Conservation (phyloP, 1,139 yeast species). For the Scheffersomyces insectosa region DNA sequence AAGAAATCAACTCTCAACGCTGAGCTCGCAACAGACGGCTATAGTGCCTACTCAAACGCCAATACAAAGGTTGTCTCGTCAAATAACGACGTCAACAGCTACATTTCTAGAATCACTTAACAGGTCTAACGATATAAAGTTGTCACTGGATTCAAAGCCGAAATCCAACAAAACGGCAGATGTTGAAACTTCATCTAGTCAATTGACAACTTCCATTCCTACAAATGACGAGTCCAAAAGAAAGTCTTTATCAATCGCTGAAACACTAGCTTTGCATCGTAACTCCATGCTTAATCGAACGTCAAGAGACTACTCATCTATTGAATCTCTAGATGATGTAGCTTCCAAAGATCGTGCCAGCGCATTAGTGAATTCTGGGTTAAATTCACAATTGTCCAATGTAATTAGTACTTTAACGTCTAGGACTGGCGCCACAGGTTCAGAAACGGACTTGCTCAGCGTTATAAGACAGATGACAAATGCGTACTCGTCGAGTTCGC, state of each 20-base stretch:
- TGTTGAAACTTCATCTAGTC: neutral
- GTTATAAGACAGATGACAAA: slow-evolving; percentile 47
- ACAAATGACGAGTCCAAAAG: slow-evolving; percentile 13
- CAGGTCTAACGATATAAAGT: slow-evolving; percentile 12
- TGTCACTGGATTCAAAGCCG: slow-evolving; percentile 5
- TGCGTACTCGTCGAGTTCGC: slow-evolving; percentile 29
- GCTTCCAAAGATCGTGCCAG: slow-evolving; percentile 9
- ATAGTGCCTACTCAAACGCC: neutral
- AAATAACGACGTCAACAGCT: slow-evolving; percentile 15
- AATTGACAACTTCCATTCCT: neutral
- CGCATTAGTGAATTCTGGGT: slow-evolving; percentile 3
- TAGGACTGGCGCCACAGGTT: slow-evolving; percentile 14
- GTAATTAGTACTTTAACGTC: slow-evolving; percentile 18
- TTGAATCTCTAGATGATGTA: slow-evolving; percentile 25
- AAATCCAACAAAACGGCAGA: neutral
- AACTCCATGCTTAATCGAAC: slow-evolving; percentile 34
- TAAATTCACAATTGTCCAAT: slow-evolving; percentile 33
- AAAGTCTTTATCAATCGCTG: slow-evolving; percentile 57
- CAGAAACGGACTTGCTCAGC: slow-evolving; percentile 32
- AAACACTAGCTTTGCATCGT: slow-evolving; percentile 60
- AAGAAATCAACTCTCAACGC: neutral
- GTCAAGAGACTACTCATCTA: slow-evolving; percentile 27
- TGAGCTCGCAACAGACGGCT: slow-evolving; percentile 2
- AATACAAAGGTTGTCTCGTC: neutral
- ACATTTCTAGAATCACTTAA: slow-evolving; percentile 17